These are phyloP conservation scores for Dissoconium aciculare DNA, from an alignment of 2,329 filamentous ascomycete genomes.

Conservation along the genomic window DNA sequence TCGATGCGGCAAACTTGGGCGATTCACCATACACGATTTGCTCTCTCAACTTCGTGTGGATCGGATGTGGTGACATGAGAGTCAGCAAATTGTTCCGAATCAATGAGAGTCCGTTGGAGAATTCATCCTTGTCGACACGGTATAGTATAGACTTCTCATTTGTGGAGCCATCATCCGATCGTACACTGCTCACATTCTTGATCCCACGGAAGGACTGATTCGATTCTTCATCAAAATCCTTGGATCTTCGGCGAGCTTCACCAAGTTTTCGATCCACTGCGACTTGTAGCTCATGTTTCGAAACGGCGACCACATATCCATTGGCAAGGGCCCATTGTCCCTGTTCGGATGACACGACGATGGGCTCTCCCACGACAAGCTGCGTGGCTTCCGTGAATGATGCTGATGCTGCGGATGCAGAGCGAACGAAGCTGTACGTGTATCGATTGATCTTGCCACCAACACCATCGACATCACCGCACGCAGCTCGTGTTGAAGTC, in stretches of 20 bases:
- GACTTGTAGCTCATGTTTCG: constrained; percentile 62
- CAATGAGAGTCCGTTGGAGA: constrained; percentile 92
- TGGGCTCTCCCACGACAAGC: constrained; percentile 69
- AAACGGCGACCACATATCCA: constrained; percentile 70
- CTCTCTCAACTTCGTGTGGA: constrained; percentile 45
- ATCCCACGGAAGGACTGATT: constrained; percentile 86
- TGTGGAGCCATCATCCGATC: too few relatives aligned
- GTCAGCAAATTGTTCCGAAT: constrained; percentile 88
- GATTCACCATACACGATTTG: constrained; percentile 64
- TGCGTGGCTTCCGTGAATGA: constrained; percentile 69
- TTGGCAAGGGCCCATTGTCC: constrained; percentile 92
- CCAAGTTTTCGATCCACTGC: constrained; percentile 83
- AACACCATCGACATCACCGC: constrained; percentile 18
- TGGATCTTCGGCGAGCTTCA: constrained; percentile 61
- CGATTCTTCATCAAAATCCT: constrained; percentile 56
- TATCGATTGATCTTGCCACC: constrained; percentile 82
- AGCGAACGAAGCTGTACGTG: constrained; percentile 59
- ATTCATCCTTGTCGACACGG: constrained; percentile 91
- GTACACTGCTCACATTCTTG: constrained; percentile 86
- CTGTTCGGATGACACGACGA: constrained; percentile 90
- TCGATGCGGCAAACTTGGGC: constrained; percentile 51
- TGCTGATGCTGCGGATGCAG: constrained; percentile 33
- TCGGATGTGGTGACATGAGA: constrained; percentile 48
- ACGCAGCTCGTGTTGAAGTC: constrained; percentile 6
- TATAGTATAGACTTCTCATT: constrained; percentile 45